phyloP scores from a whole-genome alignment of 2,329 filamentous ascomycete species.

The Fusarium sublunatum region DNA sequence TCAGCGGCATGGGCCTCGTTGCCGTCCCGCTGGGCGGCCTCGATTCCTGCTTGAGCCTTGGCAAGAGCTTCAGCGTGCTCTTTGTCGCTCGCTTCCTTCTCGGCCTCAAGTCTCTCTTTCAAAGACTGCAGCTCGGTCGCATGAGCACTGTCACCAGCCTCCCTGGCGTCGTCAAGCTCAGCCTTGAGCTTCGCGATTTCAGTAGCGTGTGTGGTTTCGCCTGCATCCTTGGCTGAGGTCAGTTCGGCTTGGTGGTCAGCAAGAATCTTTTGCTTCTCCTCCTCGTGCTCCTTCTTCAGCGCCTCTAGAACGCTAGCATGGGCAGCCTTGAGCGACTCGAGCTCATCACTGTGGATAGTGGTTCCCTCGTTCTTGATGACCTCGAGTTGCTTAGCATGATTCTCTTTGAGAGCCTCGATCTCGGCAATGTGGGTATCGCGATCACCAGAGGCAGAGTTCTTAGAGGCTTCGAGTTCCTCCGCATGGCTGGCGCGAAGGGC shows the following conservation, averaged over 20 bases:
- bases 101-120: conserved; percentile 57
- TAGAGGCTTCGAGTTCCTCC: conserved; percentile 68
- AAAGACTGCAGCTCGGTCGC: conserved; percentile 54
- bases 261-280: conserved; percentile 52
- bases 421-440: conserved; percentile 61
- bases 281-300: conserved; percentile 56
- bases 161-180: conserved; percentile 49
- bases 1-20: conserved; percentile 47
- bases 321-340: conserved; percentile 56
- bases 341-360: conserved; percentile 53
- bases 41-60: conserved; percentile 49
- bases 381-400: conserved; percentile 63
- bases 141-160: conserved; percentile 45
- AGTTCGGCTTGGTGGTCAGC: conserved; percentile 50
- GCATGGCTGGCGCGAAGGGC: conserved; percentile 67
- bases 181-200: conserved; percentile 46
- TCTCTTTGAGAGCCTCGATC: conserved; percentile 66
- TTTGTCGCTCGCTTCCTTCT: conserved; percentile 55
- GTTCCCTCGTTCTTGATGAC: conserved; percentile 57
- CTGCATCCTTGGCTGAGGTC: conserved; percentile 46
- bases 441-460: conserved; percentile 63
- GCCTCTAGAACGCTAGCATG: conserved; percentile 58
- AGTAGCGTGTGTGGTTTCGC: conserved; percentile 44
- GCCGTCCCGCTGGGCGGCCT: conserved; percentile 46
- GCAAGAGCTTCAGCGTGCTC: conserved; percentile 48